Evolutionary conservation across 148 eudicot species (phyloP), one percentile per base, ranked within the genome.

Genomic region (Rhododendron kiyosumense): DNA sequence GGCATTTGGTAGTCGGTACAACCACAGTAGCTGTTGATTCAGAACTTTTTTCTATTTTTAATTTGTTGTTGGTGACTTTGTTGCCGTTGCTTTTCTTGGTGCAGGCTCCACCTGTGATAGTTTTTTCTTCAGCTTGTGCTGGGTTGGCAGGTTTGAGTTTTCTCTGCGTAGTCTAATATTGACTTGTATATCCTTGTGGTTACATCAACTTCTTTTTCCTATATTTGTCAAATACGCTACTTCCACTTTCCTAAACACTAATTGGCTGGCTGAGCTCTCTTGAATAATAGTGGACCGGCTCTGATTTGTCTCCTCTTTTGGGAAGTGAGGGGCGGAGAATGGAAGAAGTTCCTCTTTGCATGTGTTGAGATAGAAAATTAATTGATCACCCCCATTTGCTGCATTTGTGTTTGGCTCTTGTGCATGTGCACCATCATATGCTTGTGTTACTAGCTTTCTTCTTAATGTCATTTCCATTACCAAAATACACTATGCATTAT

Each of bases 111-210:
- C 97, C 98, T 43, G 96, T 96, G 86, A 94, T 96, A 87, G 92
- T 96, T 82, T 95, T 96, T 90, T 96, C 99, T 65, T 95, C 98
- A 54, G 98, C 94, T 78, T 96, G 99, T 91, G 97, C 99, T 79
- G 99, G 99, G 48, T 81, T 96, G 81, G 94, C 94, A 91, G 99
- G 98, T 95, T 46, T 85, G 90, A 75, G n/a, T 77, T 82, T 82
- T 43, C 61, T 78, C 12, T 20, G 20, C 8, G 45, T 52, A 4
- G 18, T 61, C 15, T n/a, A 38, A 7, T 81, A 32, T 85, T 84
- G 79, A 46, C 38, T 63, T 85, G 69, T 74, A 74, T 26, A 46
- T 83, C 22, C 48, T 0, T 17, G 28, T 51, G 36, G 54, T 78
- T 79, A 43, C 57, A 15, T 83, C 69, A 2, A 71, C 30, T 65